These are phyloP conservation scores for Trifolium repens DNA, from an alignment of 306 rosid genomes.

Conservation along the genomic window DNA sequence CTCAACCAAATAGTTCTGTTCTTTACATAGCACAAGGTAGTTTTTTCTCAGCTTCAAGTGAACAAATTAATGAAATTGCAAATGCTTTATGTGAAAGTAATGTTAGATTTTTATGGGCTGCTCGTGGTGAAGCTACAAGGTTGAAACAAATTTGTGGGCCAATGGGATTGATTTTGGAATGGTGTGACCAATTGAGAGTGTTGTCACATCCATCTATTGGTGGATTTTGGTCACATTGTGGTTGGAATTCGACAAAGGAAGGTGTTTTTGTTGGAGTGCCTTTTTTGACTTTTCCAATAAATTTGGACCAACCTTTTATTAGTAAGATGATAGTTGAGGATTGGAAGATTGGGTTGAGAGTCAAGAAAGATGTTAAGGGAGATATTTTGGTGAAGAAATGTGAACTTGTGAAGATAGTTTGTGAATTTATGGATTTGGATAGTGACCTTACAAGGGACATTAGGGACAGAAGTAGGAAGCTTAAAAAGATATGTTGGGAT, in stretches of 20 bases:
- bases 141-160: slow-evolving; percentile 41
- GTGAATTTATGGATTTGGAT: slow-evolving; percentile 46
- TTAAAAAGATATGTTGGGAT: slow-evolving; percentile 19
- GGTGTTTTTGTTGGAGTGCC: slow-evolving; percentile 53
- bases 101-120: slow-evolving; percentile 43
- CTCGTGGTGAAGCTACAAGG: slow-evolving; percentile 35
- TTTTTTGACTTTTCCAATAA: slow-evolving; percentile 46
- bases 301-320: slow-evolving; percentile 49
- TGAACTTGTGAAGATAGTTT: slow-evolving; percentile 41
- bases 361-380: slow-evolving; percentile 8
- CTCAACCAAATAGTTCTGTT: slow-evolving; percentile 48
- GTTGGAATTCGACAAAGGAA: slow-evolving; percentile 63
- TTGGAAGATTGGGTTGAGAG: slow-evolving; percentile 53
- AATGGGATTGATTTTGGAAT: slow-evolving; percentile 44
- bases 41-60: slow-evolving; percentile 38
- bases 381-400: slow-evolving; percentile 36
- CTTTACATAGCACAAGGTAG: slow-evolving; percentile 60
- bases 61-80: slow-evolving; percentile 51
- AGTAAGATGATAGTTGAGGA: slow-evolving; percentile 55
- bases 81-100: slow-evolving; percentile 38
- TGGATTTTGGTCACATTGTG: slow-evolving; percentile 65
- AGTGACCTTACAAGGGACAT: slow-evolving; percentile 12
- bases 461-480: slow-evolving; percentile 35
- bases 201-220: slow-evolving; percentile 47
- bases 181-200: slow-evolving; percentile 66